These are phyloP conservation scores for Bacterosira constricta DNA, from an alignment of 108 stramenopile species.

Conservation along the genomic window DNA sequence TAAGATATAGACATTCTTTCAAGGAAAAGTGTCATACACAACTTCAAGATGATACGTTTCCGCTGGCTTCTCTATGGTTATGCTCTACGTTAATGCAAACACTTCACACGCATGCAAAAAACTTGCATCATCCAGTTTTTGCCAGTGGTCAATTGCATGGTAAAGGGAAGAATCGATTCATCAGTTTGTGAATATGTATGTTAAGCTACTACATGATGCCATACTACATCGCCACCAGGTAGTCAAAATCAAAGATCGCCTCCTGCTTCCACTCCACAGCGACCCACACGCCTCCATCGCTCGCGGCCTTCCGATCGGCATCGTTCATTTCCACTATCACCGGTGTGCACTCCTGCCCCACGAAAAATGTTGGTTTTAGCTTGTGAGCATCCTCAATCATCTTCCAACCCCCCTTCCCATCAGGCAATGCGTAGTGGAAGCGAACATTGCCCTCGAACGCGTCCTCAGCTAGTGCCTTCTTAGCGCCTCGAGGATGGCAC, in stretches of 20 bases:
- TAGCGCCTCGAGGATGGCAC: slow-evolving; percentile 1
- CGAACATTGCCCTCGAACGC: slow-evolving; percentile 5
- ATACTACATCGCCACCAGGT: slow-evolving; percentile 18
- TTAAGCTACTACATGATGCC: too few species aligned
- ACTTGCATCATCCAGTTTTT: too few species aligned
- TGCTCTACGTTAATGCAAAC: too few species aligned
- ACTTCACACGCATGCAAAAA: too few species aligned
- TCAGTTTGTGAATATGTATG: too few species aligned
- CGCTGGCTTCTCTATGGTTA: too few species aligned
- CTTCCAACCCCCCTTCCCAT: neutral
- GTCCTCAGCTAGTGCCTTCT: neutral
- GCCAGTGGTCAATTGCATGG: too few species aligned
- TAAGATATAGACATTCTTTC: too few species aligned
- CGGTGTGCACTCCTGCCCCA: neutral
- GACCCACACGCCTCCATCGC: slow-evolving; percentile 6
- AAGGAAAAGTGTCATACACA: too few species aligned
- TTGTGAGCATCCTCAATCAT: slow-evolving; percentile 14
- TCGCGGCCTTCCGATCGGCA: neutral
- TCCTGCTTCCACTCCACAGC: slow-evolving; percentile 11
- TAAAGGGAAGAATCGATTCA: too few species aligned
- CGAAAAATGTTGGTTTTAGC: slow-evolving; percentile 2
- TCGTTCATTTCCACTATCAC: slow-evolving; percentile 4
- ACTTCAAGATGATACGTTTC: too few species aligned
- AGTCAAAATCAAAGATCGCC: slow-evolving; percentile 14
- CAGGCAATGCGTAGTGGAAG: slow-evolving; percentile 11